phyloP scores from a whole-genome alignment of 2,329 filamentous ascomycete species.

The Sclerotiophoma versabilis region DNA sequence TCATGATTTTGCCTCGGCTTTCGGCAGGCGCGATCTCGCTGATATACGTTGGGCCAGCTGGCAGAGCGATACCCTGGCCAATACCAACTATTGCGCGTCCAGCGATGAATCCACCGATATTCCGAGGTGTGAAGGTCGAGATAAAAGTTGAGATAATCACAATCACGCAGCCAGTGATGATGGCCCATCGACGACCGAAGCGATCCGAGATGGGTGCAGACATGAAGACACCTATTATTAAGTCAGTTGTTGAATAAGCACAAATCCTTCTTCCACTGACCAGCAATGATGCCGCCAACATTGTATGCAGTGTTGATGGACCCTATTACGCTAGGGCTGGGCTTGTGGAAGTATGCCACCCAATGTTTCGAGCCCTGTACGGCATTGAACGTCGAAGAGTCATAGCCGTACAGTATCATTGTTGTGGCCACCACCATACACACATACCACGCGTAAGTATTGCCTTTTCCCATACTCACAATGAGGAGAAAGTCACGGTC shows the following conservation, averaged over 20 bases:
- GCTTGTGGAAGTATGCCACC: conserved; percentile 1
- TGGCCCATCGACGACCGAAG: conserved; percentile 4
- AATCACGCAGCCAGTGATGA: not conserved
- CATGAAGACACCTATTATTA: too few relatives aligned
- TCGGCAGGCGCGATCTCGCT: conserved; percentile 67
- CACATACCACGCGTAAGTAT: conserved; percentile 1
- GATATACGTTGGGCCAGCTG: conserved; percentile 69
- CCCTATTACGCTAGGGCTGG: not conserved
- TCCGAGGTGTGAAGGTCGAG: conserved; percentile 1
- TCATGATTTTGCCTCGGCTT: conserved; percentile 69
- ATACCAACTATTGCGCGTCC: conserved; percentile 1
- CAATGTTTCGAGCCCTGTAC: conserved; percentile 1
- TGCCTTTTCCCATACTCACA: conserved; percentile 4
- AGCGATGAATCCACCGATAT: conserved; percentile 2
- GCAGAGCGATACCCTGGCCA: conserved; percentile 1
- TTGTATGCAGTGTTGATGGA: conserved; percentile 8
- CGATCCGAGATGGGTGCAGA: too few relatives aligned
- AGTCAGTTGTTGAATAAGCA: too few relatives aligned
- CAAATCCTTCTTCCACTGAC: not conserved
- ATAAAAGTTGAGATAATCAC: conserved; percentile 6
- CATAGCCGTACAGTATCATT: conserved; percentile 9
- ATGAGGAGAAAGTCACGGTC: not conserved
- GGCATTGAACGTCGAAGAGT: conserved; percentile 3
- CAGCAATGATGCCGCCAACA: conserved; percentile 4
- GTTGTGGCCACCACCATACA: conserved; percentile 6